Evolutionary conservation across 148 eudicot species (phyloP).

Genomic region (Rhododendron ferrugineum): DNA sequence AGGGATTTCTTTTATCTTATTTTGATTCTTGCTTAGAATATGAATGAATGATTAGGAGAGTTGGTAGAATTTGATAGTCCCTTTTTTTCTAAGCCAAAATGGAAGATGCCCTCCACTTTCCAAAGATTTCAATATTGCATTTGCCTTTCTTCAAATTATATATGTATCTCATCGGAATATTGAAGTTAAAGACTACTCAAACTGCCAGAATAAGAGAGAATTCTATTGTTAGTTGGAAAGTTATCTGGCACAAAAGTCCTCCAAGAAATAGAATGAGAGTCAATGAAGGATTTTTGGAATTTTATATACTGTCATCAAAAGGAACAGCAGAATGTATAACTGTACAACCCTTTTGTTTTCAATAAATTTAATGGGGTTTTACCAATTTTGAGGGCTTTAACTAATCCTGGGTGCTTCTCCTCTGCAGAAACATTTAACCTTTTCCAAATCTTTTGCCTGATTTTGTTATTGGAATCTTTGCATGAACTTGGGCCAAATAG

Average conservation of each 20-base stretch:
- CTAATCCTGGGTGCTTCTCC: slow-evolving; percentile 44
- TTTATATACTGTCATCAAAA: slow-evolving; percentile 18
- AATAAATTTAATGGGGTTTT: slow-evolving; percentile 8
- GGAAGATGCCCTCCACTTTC: slow-evolving; percentile 10
- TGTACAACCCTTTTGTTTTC: slow-evolving; percentile 1
- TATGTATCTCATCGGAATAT: neutral
- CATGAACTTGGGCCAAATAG: slow-evolving; percentile 15
- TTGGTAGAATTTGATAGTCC: slow-evolving; percentile 21
- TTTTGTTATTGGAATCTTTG: slow-evolving; percentile 37
- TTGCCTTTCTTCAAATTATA: slow-evolving; percentile 1
- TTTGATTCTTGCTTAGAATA: slow-evolving; percentile 25
- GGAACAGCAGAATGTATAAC: slow-evolving; percentile 17
- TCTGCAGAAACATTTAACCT: slow-evolving; percentile 32
- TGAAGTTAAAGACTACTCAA: slow-evolving; percentile 15
- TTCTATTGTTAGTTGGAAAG: slow-evolving; percentile 17
- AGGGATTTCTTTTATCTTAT: neutral
- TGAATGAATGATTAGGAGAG: slow-evolving; percentile 19
- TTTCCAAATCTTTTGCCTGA: slow-evolving; percentile 32
- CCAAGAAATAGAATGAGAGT: slow-evolving; percentile 21
- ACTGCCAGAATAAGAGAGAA: slow-evolving; percentile 7
- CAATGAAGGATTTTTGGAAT: slow-evolving; percentile 10
- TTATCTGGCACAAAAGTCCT: slow-evolving; percentile 24
- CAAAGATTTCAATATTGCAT: neutral
- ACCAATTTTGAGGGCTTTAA: slow-evolving; percentile 16
- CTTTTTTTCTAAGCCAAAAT: neutral